phyloP scores from a whole-genome alignment of 352 stramenopile genomes.

The Pythium biforme region DNA sequence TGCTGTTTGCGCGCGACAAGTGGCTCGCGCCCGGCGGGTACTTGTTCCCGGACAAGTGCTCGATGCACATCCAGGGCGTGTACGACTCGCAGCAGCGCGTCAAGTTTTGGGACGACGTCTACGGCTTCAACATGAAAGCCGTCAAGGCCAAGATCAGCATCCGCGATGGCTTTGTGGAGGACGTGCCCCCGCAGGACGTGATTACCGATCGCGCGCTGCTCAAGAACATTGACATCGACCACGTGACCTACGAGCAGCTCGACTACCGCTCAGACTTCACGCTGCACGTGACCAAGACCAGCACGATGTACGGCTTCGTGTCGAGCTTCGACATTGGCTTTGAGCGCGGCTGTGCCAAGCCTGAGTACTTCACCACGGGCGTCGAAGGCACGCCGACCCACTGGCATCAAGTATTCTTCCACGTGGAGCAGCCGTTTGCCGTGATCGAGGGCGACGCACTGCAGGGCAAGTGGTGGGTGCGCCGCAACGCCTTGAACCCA shows the following conservation, averaged over 20 bases:
- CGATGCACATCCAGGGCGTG: constrained; percentile 90
- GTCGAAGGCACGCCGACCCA: constrained; percentile 92
- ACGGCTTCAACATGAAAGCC: constrained; percentile 98
- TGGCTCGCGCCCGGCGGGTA: constrained; percentile 93
- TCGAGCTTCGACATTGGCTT: constrained; percentile 98
- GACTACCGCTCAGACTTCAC: constrained; percentile 92
- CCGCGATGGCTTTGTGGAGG: constrained; percentile 95
- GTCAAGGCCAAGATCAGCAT: constrained; percentile 95
- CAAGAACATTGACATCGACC: constrained; percentile 86
- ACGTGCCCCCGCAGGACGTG: constrained; percentile 88
- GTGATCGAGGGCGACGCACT: constrained; percentile 79
- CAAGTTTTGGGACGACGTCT: constrained; percentile 97
- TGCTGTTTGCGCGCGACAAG: constrained; percentile 96
- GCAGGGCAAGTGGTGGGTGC: constrained; percentile 83
- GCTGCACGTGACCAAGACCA: constrained; percentile 82
- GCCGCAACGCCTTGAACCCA: constrained; percentile 91
- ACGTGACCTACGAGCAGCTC: constrained; percentile 93
- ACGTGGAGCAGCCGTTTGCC: constrained; percentile 81
- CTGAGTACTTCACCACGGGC: constrained; percentile 95
- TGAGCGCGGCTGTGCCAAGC: constrained; percentile 87
- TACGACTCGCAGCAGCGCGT: constrained; percentile 67
- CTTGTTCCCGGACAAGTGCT: constrained; percentile 97
- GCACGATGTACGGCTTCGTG: constrained; percentile 94
- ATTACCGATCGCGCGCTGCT: constrained; percentile 88
- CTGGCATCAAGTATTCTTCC: constrained; percentile 99